These are phyloP conservation scores for Penicillium daleae DNA, from an alignment of 495 filamentous ascomycete species.

Conservation along the genomic window DNA sequence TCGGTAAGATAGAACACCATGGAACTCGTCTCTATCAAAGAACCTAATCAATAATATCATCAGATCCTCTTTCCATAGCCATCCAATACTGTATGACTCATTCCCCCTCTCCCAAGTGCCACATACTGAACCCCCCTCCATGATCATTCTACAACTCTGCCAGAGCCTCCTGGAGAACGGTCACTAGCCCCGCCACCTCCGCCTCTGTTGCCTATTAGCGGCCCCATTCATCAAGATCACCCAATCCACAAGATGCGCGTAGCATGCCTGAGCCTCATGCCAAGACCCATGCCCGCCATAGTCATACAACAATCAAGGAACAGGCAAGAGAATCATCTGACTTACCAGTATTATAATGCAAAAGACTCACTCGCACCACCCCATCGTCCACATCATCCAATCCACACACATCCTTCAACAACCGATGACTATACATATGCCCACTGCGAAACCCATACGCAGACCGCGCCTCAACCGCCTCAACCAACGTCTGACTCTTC, in stretches of 20 bases:
- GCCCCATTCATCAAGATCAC: background rate
- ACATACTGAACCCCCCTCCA: background rate
- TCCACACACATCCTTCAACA: conserved; percentile 62
- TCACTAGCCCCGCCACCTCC: conserved; percentile 57
- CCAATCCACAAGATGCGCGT: background rate
- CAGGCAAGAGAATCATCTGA: conserved; percentile 16
- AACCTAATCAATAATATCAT: background rate
- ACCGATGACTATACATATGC: conserved; percentile 65
- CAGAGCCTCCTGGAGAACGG: conserved; percentile 49
- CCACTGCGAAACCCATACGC: conserved; percentile 68
- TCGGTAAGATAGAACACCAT: background rate
- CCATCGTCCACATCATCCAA: conserved; percentile 57
- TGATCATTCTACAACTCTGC: background rate
- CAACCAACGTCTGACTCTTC: conserved; percentile 60
- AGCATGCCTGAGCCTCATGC: background rate
- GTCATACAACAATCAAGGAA: background rate
- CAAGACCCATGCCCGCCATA: background rate
- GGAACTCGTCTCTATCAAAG: background rate
- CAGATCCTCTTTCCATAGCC: background rate
- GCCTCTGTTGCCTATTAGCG: conserved; percentile 47
- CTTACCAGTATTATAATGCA: conserved; percentile 77
- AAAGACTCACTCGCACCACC: conserved; percentile 69
- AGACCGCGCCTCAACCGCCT: conserved; percentile 59
- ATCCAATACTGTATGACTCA: conserved; percentile 1
- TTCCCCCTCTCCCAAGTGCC: background rate